A percentile compares a stretch with the other conserved stretches of the same genome.
Evolutionary conservation across 768 basidiomycete species (phyloP).

Genomic region (Amanita pallidorosea): DNA sequence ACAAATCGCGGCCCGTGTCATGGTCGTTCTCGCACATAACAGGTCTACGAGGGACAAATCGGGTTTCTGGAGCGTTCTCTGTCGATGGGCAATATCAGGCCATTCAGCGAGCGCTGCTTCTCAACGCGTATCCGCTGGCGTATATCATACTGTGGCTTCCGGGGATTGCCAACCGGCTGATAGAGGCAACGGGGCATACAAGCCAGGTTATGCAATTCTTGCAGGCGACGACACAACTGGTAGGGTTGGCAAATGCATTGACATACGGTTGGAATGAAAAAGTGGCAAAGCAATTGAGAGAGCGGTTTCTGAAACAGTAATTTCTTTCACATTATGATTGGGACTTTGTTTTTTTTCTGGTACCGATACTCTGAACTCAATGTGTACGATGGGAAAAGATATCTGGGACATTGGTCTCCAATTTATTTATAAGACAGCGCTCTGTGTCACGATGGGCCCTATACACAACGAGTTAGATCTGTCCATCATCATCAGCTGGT

Average conservation of each 20-base stretch:
- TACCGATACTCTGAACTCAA: no score
- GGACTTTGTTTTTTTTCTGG: no score
- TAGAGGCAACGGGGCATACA: constrained; percentile 8
- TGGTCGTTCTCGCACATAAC: background rate
- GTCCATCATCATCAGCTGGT: background rate
- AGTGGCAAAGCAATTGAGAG: constrained; percentile 4
- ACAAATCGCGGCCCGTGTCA: background rate
- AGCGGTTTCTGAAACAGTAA: background rate
- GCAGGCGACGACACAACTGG: constrained; percentile 8
- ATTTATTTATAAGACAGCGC: no score
- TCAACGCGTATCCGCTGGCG: constrained; percentile 10
- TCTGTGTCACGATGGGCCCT: no score
- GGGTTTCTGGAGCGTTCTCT: background rate
- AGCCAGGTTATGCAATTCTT: constrained; percentile 6
- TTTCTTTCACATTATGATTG: no score
- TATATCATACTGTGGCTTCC: constrained; percentile 11
- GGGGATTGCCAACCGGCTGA: constrained; percentile 8
- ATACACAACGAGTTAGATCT: background rate
- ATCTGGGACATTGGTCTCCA: no score
- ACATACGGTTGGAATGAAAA: constrained; percentile 10
- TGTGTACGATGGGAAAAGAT: no score
- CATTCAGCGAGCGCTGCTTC: constrained; percentile 4
- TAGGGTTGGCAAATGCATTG: constrained; percentile 9
- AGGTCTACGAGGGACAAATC: background rate
- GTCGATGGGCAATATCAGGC: background rate